These are phyloP conservation scores for Pichia manshurica DNA, from an alignment of 805 yeast genomes.

Conservation along the genomic window DNA sequence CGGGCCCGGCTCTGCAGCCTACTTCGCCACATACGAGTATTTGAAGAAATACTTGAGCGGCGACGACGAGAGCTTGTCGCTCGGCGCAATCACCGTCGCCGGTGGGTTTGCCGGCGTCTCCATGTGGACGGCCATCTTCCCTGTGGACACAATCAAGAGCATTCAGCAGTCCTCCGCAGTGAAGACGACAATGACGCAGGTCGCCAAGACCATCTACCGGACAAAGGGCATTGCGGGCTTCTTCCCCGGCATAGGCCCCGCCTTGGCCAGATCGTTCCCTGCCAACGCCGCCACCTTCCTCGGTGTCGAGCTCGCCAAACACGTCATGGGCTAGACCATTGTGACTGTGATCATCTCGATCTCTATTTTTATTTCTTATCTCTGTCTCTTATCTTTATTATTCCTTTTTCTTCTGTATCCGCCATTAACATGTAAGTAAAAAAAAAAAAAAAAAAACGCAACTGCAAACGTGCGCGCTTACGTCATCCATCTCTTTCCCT, in stretches of 20 bases:
- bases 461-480: no score
- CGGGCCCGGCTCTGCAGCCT: conserved; percentile 95
- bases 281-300: conserved; percentile 98
- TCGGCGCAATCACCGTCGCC: conserved; percentile 74
- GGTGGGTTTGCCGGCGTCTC: conserved; percentile 96
- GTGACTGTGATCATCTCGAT: background rate
- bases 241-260: conserved; percentile 98
- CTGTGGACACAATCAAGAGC: conserved; percentile 90
- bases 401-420: no score
- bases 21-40: conserved; percentile 90
- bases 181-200: conserved; percentile 51
- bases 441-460: no score
- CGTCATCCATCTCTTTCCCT: no score
- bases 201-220: conserved; percentile 61
- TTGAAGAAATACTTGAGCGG: conserved; percentile 58
- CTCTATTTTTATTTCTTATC: background rate
- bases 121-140: conserved; percentile 96
- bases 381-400: background rate
- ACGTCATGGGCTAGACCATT: conserved; percentile 21
- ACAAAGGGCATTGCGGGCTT: conserved; percentile 84
- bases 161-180: conserved; percentile 64
- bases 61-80: conserved; percentile 45
- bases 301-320: conserved; percentile 79
- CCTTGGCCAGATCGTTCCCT: conserved; percentile 89
- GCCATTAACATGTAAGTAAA: no score